Conservation (phyloP, 768 basidiomycete species). For the Boletus pseudopeckii region DNA sequence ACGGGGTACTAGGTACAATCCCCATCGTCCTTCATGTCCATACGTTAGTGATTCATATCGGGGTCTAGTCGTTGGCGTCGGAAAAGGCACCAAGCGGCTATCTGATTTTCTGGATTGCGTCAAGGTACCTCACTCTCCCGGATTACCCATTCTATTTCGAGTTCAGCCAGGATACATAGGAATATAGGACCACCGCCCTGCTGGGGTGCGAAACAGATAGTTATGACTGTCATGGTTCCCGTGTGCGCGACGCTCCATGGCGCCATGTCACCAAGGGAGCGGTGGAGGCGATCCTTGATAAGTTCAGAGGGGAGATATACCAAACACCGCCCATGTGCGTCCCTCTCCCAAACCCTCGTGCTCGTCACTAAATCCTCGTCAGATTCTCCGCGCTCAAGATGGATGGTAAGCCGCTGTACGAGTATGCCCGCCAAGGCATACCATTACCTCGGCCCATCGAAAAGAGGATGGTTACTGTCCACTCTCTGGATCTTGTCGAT, state of each 20-base stretch:
- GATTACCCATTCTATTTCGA: constrained; percentile 2
- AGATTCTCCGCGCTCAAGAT: constrained; percentile 99
- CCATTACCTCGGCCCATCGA: constrained; percentile 96
- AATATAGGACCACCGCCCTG: constrained; percentile 87
- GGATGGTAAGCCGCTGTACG: constrained; percentile 94
- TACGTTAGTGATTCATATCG: constrained; percentile 3
- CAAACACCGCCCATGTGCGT: constrained; percentile 90
- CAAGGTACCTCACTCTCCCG: constrained; percentile 54
- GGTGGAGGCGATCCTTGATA: constrained; percentile 63
- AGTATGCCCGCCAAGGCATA: constrained; percentile 89
- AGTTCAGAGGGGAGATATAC: constrained; percentile 82
- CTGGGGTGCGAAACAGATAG: constrained; percentile 94
- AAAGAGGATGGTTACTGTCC: constrained; percentile 75
- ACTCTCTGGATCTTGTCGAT: constrained; percentile 71
- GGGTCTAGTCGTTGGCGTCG: constrained; percentile 76
- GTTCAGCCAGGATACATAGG: constrained; percentile 44
- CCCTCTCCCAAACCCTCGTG: neutral
- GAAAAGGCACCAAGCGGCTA: constrained; percentile 86
- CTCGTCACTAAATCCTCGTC: constrained; percentile 9
- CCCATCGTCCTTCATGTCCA: neutral
- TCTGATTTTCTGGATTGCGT: constrained; percentile 80
- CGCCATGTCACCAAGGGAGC: constrained; percentile 76
- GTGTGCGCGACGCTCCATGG: constrained; percentile 76
- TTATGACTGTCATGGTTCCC: constrained; percentile 86
- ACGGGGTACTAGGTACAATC: constrained; percentile 82